Evolutionary conservation across 805 yeast genomes (phyloP).

Genomic region (Blastobotrys robertii): DNA sequence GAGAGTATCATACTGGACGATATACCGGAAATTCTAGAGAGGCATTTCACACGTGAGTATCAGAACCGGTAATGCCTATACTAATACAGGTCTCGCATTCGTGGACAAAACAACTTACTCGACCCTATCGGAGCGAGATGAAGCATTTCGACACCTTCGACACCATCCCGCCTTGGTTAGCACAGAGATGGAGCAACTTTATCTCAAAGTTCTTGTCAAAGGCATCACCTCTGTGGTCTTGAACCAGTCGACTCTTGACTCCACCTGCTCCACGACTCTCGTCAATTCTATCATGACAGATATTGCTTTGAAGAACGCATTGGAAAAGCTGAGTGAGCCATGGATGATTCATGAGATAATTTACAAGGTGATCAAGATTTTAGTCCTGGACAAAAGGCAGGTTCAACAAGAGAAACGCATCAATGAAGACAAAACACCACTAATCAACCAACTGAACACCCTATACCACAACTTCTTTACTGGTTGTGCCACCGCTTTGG

Average conservation of each 20-base stretch:
- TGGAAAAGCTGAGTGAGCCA: slow-evolving; percentile 41
- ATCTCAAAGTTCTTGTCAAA: slow-evolving; percentile 29
- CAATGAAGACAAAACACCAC: too few species aligned
- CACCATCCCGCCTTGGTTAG: slow-evolving; percentile 30
- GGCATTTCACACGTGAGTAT: slow-evolving; percentile 28
- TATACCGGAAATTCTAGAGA: slow-evolving; percentile 32
- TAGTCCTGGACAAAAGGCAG: neutral
- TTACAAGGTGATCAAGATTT: slow-evolving; percentile 15
- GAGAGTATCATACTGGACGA: slow-evolving; percentile 35
- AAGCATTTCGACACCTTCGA: slow-evolving; percentile 27
- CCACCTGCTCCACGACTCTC: slow-evolving; percentile 32
- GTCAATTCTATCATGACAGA: slow-evolving; percentile 35
- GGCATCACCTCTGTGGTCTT: slow-evolving; percentile 29
- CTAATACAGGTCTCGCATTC: too few species aligned
- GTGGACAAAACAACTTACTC: too few species aligned
- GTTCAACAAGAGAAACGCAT: neutral
- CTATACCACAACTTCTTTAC: too few species aligned
- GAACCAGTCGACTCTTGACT: slow-evolving; percentile 34
- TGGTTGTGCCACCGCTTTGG: too few species aligned
- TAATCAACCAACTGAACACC: too few species aligned
- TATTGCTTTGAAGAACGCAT: slow-evolving; percentile 31
- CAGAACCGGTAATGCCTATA: too few species aligned
- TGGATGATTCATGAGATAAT: slow-evolving; percentile 41
- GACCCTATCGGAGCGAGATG: slow-evolving; percentile 16
- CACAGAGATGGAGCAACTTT: slow-evolving; percentile 23